These are phyloP conservation scores for Austroboletus eburneus DNA, from an alignment of 768 basidiomycete genomes.

Conservation along the genomic window DNA sequence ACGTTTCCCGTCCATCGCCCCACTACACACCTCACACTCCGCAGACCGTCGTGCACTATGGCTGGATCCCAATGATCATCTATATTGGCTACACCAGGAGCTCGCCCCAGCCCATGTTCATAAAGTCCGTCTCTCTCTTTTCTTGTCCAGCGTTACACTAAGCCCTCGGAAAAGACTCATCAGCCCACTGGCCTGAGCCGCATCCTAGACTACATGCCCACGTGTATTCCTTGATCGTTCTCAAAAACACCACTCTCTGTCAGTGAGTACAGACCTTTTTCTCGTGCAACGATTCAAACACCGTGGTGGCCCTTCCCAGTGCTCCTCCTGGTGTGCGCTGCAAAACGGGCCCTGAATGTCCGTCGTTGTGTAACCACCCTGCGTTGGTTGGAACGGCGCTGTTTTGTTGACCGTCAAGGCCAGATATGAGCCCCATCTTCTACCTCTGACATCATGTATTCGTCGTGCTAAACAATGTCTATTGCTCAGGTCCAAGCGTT, in stretches of 20 bases:
- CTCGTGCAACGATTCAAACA: slow-evolving; percentile 49
- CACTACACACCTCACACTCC: slow-evolving; percentile 2
- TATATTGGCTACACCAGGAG: slow-evolving; percentile 92
- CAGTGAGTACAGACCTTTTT: background rate
- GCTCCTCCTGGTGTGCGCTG: slow-evolving; percentile 1
- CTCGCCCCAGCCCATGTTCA: slow-evolving; percentile 90
- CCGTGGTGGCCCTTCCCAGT: slow-evolving; percentile 55
- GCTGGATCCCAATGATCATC: slow-evolving; percentile 96
- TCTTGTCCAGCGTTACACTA: background rate
- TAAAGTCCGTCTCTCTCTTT: slow-evolving; percentile 68
- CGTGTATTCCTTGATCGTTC: slow-evolving; percentile 28
- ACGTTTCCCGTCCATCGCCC: slow-evolving; percentile 28
- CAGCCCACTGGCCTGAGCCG: slow-evolving; percentile 80
- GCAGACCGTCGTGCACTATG: slow-evolving; percentile 88
- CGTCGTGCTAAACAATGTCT: slow-evolving; percentile 3
- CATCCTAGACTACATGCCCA: slow-evolving; percentile 15
- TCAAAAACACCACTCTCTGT: slow-evolving; percentile 11
- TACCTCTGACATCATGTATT: background rate
- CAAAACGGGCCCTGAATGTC: slow-evolving; percentile 23
- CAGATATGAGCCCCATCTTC: slow-evolving; percentile 68
- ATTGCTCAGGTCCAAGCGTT: slow-evolving; percentile 2
- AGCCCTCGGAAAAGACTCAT: slow-evolving; percentile 59
- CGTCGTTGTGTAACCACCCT: slow-evolving; percentile 44
- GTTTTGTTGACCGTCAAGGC: slow-evolving; percentile 71
- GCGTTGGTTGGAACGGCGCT: slow-evolving; percentile 44